Evolutionary conservation across 2,329 filamentous ascomycete species (phyloP).

Genomic region (Didymosphaeria variabile): DNA sequence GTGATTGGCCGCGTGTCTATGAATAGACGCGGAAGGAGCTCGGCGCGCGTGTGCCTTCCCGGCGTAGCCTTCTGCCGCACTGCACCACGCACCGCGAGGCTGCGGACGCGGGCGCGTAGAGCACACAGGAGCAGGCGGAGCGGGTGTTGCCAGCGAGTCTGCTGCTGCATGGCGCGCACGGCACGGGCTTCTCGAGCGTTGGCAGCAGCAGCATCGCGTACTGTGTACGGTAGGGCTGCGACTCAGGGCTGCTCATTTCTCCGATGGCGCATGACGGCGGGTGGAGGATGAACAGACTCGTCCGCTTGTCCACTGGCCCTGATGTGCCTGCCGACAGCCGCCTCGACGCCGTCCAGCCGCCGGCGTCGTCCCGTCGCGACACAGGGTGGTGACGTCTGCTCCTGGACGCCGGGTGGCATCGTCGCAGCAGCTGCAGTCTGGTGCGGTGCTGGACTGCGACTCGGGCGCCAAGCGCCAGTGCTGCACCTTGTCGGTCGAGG

Average conservation of each 20-base stretch:
- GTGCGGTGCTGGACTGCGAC: no score
- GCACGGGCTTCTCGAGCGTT: no score
- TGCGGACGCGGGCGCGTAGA: constrained; percentile 23
- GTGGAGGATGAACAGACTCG: constrained; percentile 22
- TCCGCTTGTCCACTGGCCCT: constrained; percentile 12
- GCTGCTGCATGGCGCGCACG: neutral
- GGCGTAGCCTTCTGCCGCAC: constrained; percentile 12
- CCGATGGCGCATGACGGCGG: constrained; percentile 10
- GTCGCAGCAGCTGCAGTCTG: neutral
- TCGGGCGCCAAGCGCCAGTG: no score
- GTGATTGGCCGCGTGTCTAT: constrained; percentile 18
- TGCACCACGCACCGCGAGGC: constrained; percentile 14
- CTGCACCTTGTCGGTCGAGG: neutral
- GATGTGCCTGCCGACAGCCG: constrained; percentile 17
- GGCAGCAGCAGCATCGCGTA: neutral
- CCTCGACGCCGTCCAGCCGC: no score
- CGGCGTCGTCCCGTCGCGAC: constrained; percentile 1
- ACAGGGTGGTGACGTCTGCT: constrained; percentile 1
- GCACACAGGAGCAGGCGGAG: neutral
- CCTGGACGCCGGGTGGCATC: neutral
- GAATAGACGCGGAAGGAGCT: constrained; percentile 20
- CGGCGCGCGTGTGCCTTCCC: constrained; percentile 18
- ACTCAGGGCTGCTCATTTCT: constrained; percentile 9
- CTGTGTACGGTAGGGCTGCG: constrained; percentile 11
- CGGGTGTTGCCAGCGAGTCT: neutral